phyloP scores from a whole-genome alignment of 2,329 filamentous ascomycete species.

The Colletotrichum tabaci region DNA sequence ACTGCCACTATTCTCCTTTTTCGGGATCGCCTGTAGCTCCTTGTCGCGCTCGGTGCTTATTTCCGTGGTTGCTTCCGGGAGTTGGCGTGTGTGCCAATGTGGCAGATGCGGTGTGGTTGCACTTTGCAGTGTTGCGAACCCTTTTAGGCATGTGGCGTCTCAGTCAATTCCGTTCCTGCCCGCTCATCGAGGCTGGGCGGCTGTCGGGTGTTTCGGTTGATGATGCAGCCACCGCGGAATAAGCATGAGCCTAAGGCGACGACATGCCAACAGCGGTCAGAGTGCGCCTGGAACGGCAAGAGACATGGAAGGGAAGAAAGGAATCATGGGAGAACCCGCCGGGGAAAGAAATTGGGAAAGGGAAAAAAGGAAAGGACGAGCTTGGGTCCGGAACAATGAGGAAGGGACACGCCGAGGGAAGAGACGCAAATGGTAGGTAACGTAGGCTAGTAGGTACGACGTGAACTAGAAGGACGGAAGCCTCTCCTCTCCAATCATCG shows the following conservation, averaged over 20 bases:
- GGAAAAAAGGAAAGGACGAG: neutral
- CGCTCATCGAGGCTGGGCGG: conserved; percentile 28
- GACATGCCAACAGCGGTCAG: conserved; percentile 16
- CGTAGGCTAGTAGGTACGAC: no score
- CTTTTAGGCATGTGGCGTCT: conserved; percentile 33
- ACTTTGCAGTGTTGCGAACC: neutral
- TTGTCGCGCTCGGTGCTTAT: conserved; percentile 7
- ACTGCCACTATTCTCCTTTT: neutral
- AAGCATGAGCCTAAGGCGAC: conserved; percentile 41
- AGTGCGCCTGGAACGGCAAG: conserved; percentile 6
- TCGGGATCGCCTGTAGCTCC: conserved; percentile 17
- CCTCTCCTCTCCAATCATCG: neutral
- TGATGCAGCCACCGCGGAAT: conserved; percentile 39
- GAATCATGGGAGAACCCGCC: neutral
- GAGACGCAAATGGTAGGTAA: neutral
- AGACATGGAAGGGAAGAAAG: conserved; percentile 22
- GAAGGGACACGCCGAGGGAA: neutral
- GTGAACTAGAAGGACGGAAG: neutral
- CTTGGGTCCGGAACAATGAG: neutral
- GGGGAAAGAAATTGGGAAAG: neutral
- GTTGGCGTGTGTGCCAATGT: neutral
- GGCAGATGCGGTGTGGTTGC: conserved; percentile 14
- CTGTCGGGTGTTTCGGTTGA: conserved; percentile 37
- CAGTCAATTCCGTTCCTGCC: conserved; percentile 34
- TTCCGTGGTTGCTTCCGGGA: conserved; percentile 21